A percentile compares a stretch with the other conserved stretches of the same genome.
phyloP scores from a whole-genome alignment of 2,329 filamentous ascomycete species.

The Thelonectria discophora region DNA sequence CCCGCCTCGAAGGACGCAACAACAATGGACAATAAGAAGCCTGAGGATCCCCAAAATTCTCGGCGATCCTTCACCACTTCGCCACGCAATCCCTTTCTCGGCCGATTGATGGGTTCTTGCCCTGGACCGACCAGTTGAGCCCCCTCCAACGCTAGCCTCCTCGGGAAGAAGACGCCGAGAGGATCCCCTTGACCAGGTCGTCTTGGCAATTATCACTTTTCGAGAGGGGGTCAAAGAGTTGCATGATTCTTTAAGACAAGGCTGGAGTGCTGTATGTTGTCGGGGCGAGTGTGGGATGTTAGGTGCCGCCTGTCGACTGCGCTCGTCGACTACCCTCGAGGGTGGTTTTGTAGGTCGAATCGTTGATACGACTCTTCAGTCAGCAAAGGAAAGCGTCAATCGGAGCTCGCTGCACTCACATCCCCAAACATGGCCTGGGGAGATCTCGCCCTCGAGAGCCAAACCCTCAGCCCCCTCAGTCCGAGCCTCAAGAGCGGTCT shows the following conservation, averaged over 20 bases:
- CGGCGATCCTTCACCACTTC: too few relatives aligned
- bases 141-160: background rate
- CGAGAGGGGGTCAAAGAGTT: background rate
- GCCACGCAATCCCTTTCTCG: background rate
- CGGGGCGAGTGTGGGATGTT: background rate
- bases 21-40: too few relatives aligned
- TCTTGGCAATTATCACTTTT: background rate
- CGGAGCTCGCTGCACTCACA: background rate
- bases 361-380: too few relatives aligned
- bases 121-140: too few relatives aligned
- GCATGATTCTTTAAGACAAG: background rate
- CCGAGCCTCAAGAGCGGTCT: conserved; percentile 40
- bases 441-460: conserved; percentile 32
- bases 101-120: too few relatives aligned
- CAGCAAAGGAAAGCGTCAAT: background rate
- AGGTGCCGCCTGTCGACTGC: background rate
- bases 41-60: too few relatives aligned
- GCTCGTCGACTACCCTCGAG: background rate
- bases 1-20: background rate
- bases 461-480: conserved; percentile 38
- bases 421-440: conserved; percentile 37
- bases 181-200: background rate
- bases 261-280: background rate
- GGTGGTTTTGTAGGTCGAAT: background rate
- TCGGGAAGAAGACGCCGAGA: background rate